Base-by-base conservation (phyloP, 768 basidiomycete genomes). In the Podaxis mareebaensis region DNA sequence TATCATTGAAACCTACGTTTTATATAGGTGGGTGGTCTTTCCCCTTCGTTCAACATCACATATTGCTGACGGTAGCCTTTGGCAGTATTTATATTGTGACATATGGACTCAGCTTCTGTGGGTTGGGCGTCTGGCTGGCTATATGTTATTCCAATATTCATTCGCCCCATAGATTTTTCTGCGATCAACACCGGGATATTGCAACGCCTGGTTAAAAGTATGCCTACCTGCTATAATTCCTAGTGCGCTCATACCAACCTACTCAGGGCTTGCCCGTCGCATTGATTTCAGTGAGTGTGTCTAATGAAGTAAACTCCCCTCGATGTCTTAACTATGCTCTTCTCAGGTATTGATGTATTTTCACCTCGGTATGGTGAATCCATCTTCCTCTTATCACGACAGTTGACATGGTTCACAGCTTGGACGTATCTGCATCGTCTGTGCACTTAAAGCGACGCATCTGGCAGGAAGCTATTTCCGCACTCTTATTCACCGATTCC, bases 391-490 rank as follows among this genome's bases (percentile, higher is more conserved):
- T 36, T 3, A 13, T 46, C 24, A 12, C 11, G 17, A 24, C 15
- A 17, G 4, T 17, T 49, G 26, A 66, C 51, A 38, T 36, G 52
- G 38, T 8, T 8, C 63, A 3, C 58, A 91, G 89, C 8, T 68
- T 91, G 64, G 86, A 89, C 70, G 73, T 85, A 42, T 84, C 87
- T 0, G 65, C 79, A 2, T 73, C 78, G 0, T 90, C 87, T 0
- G 73, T 81, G 5, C 92, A 93, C 70, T 78, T 83, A 15, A 85
- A 79, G 63, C 82, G 90, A 15, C 82, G 92, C 4, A 89, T 93
- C 13, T 91, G 90, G 89, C 91, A 93, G 70, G 92, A 93, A 73
- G 81, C 89, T 3, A 79, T 92, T 24, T 83, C 88, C 0, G 81
- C 87, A 1, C 75, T 93, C 17, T 73, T 93, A 15, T 79, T 92